phyloP scores from a whole-genome alignment of 768 basidiomycete genomes.

The Porpolomopsis calyptriformis region DNA sequence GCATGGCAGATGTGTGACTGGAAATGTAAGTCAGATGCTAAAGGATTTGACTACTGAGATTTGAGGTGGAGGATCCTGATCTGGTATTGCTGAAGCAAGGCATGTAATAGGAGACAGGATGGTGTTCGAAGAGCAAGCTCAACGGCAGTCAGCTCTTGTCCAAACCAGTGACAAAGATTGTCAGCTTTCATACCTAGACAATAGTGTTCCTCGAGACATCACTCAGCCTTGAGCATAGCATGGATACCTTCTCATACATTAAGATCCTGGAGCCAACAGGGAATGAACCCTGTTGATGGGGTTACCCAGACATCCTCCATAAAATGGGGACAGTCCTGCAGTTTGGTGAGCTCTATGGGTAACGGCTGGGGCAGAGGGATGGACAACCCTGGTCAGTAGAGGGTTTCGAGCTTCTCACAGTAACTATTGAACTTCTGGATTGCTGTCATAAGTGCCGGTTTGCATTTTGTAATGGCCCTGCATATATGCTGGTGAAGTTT shows the following conservation, averaged over 20 bases:
- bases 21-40: slow-evolving; percentile 10
- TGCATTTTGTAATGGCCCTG: slow-evolving; percentile 18
- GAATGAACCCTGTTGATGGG: slow-evolving; percentile 7
- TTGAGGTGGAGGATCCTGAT: slow-evolving; percentile 7
- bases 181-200: slow-evolving; percentile 20
- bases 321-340: slow-evolving; percentile 17
- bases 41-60: slow-evolving; percentile 10
- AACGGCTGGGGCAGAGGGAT: slow-evolving; percentile 26
- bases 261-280: slow-evolving; percentile 25
- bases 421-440: slow-evolving; percentile 21
- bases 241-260: slow-evolving; percentile 12
- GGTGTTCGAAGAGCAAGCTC: slow-evolving; percentile 14
- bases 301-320: slow-evolving; percentile 30
- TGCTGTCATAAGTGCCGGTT: slow-evolving; percentile 16
- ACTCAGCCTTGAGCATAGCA: slow-evolving; percentile 17
- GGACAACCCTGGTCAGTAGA: slow-evolving; percentile 11
- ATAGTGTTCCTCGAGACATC: slow-evolving; percentile 21
- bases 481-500: slow-evolving; percentile 22
- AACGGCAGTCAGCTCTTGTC: slow-evolving; percentile 18
- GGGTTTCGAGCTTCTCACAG: slow-evolving; percentile 14
- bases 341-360: slow-evolving; percentile 18
- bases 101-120: slow-evolving; percentile 12
- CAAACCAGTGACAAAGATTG: slow-evolving; percentile 28
- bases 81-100: slow-evolving; percentile 9
- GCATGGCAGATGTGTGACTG: not conserved